Evolutionary conservation across 169 alveolate genomes (phyloP).

Genomic region (Eimeria praecox): DNA sequence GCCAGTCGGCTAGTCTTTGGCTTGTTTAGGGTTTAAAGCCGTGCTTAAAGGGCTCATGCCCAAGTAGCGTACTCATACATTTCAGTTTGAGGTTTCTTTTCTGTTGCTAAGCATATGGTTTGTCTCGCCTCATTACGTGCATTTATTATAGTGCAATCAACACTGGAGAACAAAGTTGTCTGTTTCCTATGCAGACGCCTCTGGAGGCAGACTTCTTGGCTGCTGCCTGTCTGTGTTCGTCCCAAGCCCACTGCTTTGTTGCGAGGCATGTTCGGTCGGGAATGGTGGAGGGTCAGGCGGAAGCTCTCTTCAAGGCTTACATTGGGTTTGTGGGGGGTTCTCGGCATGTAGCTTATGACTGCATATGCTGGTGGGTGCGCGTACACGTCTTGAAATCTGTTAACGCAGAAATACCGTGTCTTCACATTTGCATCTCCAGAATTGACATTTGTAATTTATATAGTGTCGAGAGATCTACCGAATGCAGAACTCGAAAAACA

Average conservation of each 20-base stretch:
- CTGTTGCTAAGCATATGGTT: not conserved
- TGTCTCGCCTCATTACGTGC: not conserved
- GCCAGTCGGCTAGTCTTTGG: not conserved
- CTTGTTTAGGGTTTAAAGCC: not conserved
- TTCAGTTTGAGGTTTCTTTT: not conserved
- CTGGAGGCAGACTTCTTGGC: conserved; percentile 69
- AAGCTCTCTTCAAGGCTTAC: conserved; percentile 72
- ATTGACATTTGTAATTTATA: not conserved
- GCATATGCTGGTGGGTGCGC: conserved; percentile 78
- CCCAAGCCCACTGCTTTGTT: conserved; percentile 80
- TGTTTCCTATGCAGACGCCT: conserved; percentile 65
- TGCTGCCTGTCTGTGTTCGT: conserved; percentile 72
- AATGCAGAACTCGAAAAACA: not conserved
- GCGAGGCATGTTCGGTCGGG: conserved; percentile 42
- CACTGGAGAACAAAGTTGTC: not conserved
- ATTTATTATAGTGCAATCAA: not conserved
- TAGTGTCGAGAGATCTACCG: not conserved
- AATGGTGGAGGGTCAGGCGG: conserved; percentile 75
- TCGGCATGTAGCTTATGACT: conserved; percentile 80
- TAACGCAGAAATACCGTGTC: not conserved
- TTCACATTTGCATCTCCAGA: not conserved
- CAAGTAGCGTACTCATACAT: not conserved
- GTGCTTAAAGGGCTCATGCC: not conserved
- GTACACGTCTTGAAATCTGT: not conserved
- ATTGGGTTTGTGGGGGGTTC: conserved; percentile 78